Percentiles rank a stretch among this genome's conserved stretches.
phyloP scores from a whole-genome alignment of 2,329 filamentous ascomycete species.

The Pseudogymnoascus sp. region DNA sequence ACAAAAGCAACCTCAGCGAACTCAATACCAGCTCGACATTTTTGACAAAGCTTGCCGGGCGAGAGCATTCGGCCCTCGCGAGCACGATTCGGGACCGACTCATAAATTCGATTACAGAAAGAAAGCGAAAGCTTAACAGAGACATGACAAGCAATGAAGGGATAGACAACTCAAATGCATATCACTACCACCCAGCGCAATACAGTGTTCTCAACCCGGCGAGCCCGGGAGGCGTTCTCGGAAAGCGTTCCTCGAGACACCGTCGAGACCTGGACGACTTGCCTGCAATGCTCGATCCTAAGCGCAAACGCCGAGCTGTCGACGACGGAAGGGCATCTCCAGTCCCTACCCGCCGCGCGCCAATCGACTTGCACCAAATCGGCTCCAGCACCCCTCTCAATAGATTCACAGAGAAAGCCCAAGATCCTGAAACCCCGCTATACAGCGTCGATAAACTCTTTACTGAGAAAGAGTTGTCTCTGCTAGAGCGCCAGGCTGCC shows the following conservation, averaged over 20 bases:
- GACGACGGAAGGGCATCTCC: conserved; percentile 57
- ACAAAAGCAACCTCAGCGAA: conserved; percentile 54
- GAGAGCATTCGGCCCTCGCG: conserved; percentile 53
- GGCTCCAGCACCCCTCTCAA: conserved; percentile 54
- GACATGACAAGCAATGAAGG: conserved; percentile 60
- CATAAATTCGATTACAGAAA: conserved; percentile 57
- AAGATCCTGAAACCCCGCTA: conserved; percentile 48
- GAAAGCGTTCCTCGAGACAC: conserved; percentile 55
- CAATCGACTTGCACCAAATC: conserved; percentile 37
- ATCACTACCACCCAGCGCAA: conserved; percentile 61
- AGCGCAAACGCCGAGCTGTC: conserved; percentile 53
- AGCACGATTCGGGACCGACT: conserved; percentile 59
- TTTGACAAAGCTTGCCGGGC: conserved; percentile 54
- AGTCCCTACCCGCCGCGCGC: conserved; percentile 46
- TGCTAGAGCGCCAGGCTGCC: conserved; percentile 58
- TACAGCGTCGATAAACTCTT: conserved; percentile 66
- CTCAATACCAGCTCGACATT: conserved; percentile 54
- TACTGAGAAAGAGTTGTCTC: conserved; percentile 60
- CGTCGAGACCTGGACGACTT: conserved; percentile 54
- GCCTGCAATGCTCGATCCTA: conserved; percentile 47
- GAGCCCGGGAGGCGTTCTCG: conserved; percentile 56
- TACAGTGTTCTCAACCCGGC: conserved; percentile 59
- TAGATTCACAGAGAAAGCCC: conserved; percentile 49
- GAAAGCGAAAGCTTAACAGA: conserved; percentile 56
- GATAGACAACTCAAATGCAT: conserved; percentile 57